Evolutionary conservation across 2,329 filamentous ascomycete genomes (phyloP).

Genomic region (Diaporthe sp.): DNA sequence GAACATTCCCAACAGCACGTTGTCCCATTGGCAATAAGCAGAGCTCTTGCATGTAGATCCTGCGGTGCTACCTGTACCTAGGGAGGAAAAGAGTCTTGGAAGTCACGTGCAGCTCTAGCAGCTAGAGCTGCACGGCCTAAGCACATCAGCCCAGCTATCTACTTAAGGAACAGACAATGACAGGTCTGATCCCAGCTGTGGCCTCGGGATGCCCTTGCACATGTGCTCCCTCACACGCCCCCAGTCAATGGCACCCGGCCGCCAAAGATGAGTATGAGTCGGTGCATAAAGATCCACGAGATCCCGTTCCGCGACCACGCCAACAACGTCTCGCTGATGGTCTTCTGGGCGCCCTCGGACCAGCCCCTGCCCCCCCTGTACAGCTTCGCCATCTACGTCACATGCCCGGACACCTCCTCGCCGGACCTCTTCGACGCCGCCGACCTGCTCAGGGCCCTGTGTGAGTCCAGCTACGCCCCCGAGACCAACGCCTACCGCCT

Average conservation of each 20-base stretch:
- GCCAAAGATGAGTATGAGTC: constrained; percentile 32
- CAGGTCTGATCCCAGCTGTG: constrained; percentile 3
- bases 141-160: constrained; percentile 14
- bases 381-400: constrained; percentile 32
- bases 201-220: neutral
- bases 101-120: constrained; percentile 17
- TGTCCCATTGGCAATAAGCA: constrained; percentile 15
- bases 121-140: constrained; percentile 27
- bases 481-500: constrained; percentile 19
- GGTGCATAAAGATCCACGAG: constrained; percentile 31
- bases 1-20: neutral
- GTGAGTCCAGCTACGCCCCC: constrained; percentile 24
- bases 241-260: constrained; percentile 4
- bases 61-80: constrained; percentile 11
- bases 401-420: constrained; percentile 10
- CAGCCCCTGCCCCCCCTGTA: constrained; percentile 6
- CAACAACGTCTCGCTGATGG: constrained; percentile 23
- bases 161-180: constrained; percentile 30
- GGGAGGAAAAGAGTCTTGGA: constrained; percentile 7
- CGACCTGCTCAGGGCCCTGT: constrained; percentile 6
- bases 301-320: constrained; percentile 24
- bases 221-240: constrained; percentile 4
- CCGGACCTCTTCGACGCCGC: constrained; percentile 19
- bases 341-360: constrained; percentile 30
- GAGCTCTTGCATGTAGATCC: constrained; percentile 9